A percentile compares a stretch with the other conserved stretches of the same genome.
Conservation (phyloP, 176 grass and related monocot genomes). For the Puccinellia tenuiflora region DNA sequence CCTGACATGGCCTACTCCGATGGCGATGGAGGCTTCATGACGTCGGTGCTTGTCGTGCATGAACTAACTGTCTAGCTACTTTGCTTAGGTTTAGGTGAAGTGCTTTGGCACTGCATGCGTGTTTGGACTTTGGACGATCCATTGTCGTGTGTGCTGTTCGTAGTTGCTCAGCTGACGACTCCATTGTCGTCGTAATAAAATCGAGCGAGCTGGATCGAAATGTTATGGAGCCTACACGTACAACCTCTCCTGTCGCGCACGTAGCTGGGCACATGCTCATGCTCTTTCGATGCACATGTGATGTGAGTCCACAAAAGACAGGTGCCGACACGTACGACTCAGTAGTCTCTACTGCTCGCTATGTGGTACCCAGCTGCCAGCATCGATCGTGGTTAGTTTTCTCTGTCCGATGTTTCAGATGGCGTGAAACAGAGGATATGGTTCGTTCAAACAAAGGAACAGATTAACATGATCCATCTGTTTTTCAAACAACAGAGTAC, state of each 20-base stretch:
- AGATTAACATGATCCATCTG: too few relatives aligned
- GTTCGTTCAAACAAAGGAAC: not conserved
- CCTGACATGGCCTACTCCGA: not conserved
- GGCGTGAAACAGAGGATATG: not conserved
- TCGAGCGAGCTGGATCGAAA: too few relatives aligned
- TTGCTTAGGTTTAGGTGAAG: not conserved
- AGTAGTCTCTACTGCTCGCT: too few relatives aligned
- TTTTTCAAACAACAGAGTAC: too few relatives aligned
- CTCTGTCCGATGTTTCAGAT: not conserved
- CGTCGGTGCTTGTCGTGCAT: not conserved
- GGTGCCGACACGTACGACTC: too few relatives aligned
- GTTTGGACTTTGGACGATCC: not conserved
- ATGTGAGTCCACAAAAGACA: not conserved
- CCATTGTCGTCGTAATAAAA: too few relatives aligned
- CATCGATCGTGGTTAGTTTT: not conserved
- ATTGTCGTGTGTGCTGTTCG: too few relatives aligned
- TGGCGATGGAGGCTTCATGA: not conserved
- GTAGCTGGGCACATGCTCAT: not conserved
- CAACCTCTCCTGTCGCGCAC: too few relatives aligned
- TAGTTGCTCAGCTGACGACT: too few relatives aligned
- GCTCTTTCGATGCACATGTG: not conserved
- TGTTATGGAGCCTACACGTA: too few relatives aligned
- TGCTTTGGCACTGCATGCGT: not conserved
- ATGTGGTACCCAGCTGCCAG: not conserved
- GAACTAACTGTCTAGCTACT: not conserved